Conservation (phyloP, 768 basidiomycete species). For the Leccinum truebloodii region DNA sequence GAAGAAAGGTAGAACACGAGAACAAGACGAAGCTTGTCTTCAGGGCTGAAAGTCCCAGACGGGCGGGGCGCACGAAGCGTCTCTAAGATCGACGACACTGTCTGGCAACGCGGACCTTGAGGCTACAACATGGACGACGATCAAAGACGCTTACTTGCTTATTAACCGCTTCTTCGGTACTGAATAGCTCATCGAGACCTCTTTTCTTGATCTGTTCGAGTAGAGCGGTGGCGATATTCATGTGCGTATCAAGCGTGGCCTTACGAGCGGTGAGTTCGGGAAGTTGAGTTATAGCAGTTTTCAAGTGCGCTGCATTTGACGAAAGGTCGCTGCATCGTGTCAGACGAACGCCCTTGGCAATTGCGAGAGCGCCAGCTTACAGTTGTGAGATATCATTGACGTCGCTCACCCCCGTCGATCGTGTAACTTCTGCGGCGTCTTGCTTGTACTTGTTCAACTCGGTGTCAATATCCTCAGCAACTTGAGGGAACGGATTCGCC, state of each 20-base stretch:
- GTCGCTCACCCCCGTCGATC: slow-evolving; percentile 94
- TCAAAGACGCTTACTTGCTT: slow-evolving; percentile 61
- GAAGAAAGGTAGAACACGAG: slow-evolving; percentile 95
- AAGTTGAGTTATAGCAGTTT: slow-evolving; percentile 95
- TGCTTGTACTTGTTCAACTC: slow-evolving; percentile 93
- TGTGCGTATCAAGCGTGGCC: slow-evolving; percentile 95
- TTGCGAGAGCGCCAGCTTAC: slow-evolving; percentile 45
- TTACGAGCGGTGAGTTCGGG: slow-evolving; percentile 97
- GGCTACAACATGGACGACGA: not conserved
- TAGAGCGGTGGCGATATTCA: slow-evolving; percentile 97
- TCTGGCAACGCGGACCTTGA: slow-evolving; percentile 42
- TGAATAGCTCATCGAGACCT: slow-evolving; percentile 95
- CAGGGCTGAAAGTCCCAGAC: slow-evolving; percentile 63
- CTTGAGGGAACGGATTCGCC: slow-evolving; percentile 95
- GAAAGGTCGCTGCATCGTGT: slow-evolving; percentile 65
- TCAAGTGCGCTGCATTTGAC: slow-evolving; percentile 90
- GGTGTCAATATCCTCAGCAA: slow-evolving; percentile 93
- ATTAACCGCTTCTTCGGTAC: slow-evolving; percentile 86
- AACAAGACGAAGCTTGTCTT: slow-evolving; percentile 91
- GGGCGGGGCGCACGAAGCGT: slow-evolving; percentile 75
- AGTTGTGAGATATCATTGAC: slow-evolving; percentile 94
- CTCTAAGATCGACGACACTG: slow-evolving; percentile 78
- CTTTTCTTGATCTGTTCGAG: slow-evolving; percentile 94
- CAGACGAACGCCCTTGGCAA: slow-evolving; percentile 5
- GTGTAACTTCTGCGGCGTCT: slow-evolving; percentile 95